Conservation (phyloP, 1,139 yeast genomes). For the Tardiomyces depauwii region DNA sequence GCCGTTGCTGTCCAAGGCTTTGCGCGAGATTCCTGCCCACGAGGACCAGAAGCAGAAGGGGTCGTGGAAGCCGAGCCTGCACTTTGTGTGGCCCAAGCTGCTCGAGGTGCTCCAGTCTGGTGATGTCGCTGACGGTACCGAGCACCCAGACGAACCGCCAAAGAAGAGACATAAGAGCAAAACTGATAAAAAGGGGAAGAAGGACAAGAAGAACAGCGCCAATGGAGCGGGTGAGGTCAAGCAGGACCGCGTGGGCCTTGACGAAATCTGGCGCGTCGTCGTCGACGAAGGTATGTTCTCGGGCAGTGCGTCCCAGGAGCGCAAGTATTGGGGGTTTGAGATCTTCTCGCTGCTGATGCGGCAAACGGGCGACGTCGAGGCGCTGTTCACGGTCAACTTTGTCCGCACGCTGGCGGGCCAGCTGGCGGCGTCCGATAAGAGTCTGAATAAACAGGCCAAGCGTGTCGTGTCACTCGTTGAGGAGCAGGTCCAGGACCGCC, state of each 20-base stretch:
- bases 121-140: conserved; percentile 12
- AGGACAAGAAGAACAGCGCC: conserved; percentile 14
- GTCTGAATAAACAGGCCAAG: conserved; percentile 56
- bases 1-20: conserved; percentile 45
- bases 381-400: conserved; percentile 57
- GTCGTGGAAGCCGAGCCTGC: conserved; percentile 68
- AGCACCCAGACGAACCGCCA: conserved; percentile 17
- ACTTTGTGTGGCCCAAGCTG: conserved; percentile 74
- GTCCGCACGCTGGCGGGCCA: conserved; percentile 72
- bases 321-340: conserved; percentile 82
- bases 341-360: conserved; percentile 36
- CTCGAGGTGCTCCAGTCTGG: conserved; percentile 31
- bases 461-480: conserved; percentile 37
- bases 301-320: conserved; percentile 67
- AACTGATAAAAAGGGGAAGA: conserved; percentile 25
- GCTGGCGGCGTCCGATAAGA: conserved; percentile 51
- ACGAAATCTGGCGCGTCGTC: conserved; percentile 70
- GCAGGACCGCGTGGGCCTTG: conserved; percentile 23
- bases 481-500: conserved; percentile 27
- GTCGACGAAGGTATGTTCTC: conserved; percentile 76
- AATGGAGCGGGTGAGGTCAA: conserved; percentile 1
- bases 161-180: conserved; percentile 7
- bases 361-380: conserved; percentile 22
- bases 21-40: conserved; percentile 46
- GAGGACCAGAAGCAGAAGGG: conserved; percentile 40